phyloP scores from a whole-genome alignment of 768 basidiomycete species.

The Nidularia pulvinata region DNA sequence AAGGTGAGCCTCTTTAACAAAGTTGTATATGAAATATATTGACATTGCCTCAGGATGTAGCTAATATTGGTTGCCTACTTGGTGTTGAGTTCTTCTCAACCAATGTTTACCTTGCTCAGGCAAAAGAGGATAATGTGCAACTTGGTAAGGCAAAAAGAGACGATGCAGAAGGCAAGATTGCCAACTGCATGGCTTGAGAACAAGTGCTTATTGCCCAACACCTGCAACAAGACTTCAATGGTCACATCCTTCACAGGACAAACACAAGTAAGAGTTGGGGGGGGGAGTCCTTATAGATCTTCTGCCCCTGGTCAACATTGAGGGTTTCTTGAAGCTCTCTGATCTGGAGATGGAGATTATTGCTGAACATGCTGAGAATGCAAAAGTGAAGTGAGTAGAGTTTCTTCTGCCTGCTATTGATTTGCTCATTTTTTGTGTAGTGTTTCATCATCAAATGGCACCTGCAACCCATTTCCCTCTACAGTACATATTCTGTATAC shows the following conservation, averaged over 20 bases:
- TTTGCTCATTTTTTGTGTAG: no score
- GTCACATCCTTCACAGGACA: conserved; percentile 15
- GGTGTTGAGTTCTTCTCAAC: conserved; percentile 21
- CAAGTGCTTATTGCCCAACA: conserved; percentile 7
- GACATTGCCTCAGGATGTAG: conserved; percentile 16
- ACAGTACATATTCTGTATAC: no score
- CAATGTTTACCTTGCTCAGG: conserved; percentile 9
- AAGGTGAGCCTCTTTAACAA: conserved; percentile 10
- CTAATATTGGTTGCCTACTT: conserved; percentile 18
- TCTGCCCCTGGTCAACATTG: conserved; percentile 3
- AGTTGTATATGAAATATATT: neutral
- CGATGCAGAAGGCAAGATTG: conserved; percentile 2
- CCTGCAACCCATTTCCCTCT: no score
- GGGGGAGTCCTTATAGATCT: conserved; percentile 10
- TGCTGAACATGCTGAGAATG: conserved; percentile 1
- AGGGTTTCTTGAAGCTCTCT: conserved; percentile 9
- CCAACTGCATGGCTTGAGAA: neutral
- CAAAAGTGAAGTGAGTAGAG: conserved; percentile 11
- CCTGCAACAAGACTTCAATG: conserved; percentile 12
- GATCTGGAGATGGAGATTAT: conserved; percentile 15
- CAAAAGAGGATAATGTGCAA: conserved; percentile 12
- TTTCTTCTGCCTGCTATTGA: neutral
- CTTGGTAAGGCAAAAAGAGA: conserved; percentile 9
- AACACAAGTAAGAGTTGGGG: conserved; percentile 6
- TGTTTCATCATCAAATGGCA: no score